Percentiles rank a stretch among this genome's conserved stretches.
Conservation (phyloP, 306 rosid genomes). For the Carpinus viminea region DNA sequence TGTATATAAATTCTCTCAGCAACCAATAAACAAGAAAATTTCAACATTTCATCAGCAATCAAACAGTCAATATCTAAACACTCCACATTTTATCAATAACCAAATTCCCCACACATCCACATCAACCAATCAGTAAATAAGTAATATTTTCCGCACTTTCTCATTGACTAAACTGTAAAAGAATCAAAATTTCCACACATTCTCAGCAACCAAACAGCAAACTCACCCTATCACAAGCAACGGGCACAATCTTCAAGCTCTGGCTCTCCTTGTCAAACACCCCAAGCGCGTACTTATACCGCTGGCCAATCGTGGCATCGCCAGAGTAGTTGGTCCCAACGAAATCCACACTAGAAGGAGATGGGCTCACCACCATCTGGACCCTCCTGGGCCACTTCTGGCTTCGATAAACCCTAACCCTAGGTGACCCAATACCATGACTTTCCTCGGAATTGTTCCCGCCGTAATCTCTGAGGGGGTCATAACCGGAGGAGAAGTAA, state of each 20-base stretch:
- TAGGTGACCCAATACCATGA: conserved; percentile 16
- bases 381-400: conserved; percentile 49
- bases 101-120: not conserved
- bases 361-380: conserved; percentile 72
- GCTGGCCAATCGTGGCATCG: conserved; percentile 68
- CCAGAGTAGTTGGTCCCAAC: conserved; percentile 78
- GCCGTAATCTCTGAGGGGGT: conserved; percentile 34
- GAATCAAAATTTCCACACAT: not conserved
- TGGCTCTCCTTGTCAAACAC: conserved; percentile 71
- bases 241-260: conserved; percentile 58
- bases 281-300: conserved; percentile 62
- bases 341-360: conserved; percentile 58
- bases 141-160: not conserved
- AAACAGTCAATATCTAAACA: not conserved
- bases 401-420: conserved; percentile 49
- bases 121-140: not conserved
- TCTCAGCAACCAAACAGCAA: not conserved
- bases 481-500: conserved; percentile 81
- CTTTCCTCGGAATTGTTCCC: not conserved
- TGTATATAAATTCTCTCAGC: not conserved
- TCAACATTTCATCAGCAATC: not conserved
- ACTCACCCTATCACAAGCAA: conserved; percentile 72
- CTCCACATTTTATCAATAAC: not conserved
- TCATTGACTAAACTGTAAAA: not conserved
- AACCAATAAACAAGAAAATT: not conserved